Evolutionary conservation across 306 rosid genomes (phyloP).

Genomic region (Begonia fuchsioides): DNA sequence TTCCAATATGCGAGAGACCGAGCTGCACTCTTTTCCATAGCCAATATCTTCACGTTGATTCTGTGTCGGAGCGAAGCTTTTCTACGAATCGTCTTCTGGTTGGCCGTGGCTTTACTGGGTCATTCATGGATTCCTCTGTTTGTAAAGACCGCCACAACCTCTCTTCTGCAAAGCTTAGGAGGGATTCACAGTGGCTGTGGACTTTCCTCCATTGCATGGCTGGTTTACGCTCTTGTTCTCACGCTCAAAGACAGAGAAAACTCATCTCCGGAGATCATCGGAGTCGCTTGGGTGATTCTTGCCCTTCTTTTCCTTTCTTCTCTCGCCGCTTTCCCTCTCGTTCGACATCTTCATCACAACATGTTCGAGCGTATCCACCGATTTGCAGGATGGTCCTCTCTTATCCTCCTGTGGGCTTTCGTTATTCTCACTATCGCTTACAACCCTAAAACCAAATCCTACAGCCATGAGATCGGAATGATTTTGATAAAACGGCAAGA

Average conservation of each 20-base stretch:
- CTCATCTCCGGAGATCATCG: constrained; percentile 29
- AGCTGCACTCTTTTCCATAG: constrained; percentile 45
- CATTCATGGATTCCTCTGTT: constrained; percentile 30
- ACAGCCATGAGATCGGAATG: constrained; percentile 7
- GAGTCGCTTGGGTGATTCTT: constrained; percentile 29
- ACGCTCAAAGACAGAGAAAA: constrained; percentile 20
- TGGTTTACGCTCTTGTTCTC: constrained; percentile 30
- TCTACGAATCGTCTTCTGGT: constrained; percentile 32
- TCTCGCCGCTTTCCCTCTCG: constrained; percentile 49
- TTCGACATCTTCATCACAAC: constrained; percentile 65
- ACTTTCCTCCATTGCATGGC: constrained; percentile 62
- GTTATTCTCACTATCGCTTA: constrained; percentile 23
- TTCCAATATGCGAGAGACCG: constrained; percentile 30
- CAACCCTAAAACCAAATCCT: constrained; percentile 23
- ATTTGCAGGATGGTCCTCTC: constrained; percentile 53
- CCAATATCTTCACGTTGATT: constrained; percentile 42
- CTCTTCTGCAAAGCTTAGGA: constrained; percentile 57
- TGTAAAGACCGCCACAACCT: constrained; percentile 36
- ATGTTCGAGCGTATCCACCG: constrained; percentile 53
- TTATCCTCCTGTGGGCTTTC: constrained; percentile 36
- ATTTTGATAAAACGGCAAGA: constrained; percentile 25
- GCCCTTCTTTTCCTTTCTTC: constrained; percentile 43
- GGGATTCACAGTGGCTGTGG: constrained; percentile 74
- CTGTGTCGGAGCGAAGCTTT: constrained; percentile 45
- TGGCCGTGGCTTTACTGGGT: constrained; percentile 32